Evolutionary conservation across 768 basidiomycete species (phyloP).

Genomic region (Boletus speciosus): DNA sequence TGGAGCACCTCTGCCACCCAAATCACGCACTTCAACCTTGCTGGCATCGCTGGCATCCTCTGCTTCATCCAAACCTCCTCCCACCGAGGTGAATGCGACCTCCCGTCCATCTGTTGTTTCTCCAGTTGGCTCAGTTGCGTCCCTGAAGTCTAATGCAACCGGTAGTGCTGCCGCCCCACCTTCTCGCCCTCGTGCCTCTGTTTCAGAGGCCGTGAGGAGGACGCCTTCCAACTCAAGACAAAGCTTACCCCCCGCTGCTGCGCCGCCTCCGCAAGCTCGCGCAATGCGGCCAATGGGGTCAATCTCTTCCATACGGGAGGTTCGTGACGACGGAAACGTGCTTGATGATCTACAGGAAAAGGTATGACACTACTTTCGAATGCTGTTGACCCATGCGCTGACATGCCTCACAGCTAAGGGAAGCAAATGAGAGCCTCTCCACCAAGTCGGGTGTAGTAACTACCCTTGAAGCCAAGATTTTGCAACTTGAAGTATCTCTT

Average conservation of each 20-base stretch:
- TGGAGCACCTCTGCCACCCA: constrained; percentile 33
- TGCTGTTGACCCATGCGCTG: constrained; percentile 1
- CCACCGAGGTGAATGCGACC: constrained; percentile 23
- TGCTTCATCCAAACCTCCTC: constrained; percentile 18
- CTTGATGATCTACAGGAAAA: constrained; percentile 58
- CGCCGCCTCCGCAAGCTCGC: constrained; percentile 34
- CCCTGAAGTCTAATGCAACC: constrained; percentile 41
- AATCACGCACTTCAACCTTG: constrained; percentile 37
- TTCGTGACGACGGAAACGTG: constrained; percentile 58
- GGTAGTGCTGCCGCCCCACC: constrained; percentile 24
- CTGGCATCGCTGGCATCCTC: constrained; percentile 26
- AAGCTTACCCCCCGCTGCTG: constrained; percentile 32
- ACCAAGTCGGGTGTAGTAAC: constrained; percentile 49
- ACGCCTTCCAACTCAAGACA: constrained; percentile 41
- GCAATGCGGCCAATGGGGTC: constrained; percentile 52
- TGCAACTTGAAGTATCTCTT: constrained; percentile 48
- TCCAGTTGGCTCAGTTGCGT: constrained; percentile 49
- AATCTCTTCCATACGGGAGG: constrained; percentile 71
- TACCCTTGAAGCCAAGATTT: constrained; percentile 52
- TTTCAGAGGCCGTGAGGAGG: constrained; percentile 64
- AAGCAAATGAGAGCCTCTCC: constrained; percentile 50
- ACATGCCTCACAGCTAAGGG: constrained; percentile 47
- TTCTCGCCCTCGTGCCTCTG: constrained; percentile 59
- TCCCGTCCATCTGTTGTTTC: constrained; percentile 54
- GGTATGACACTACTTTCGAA: constrained; percentile 34